Evolutionary conservation across 2,329 filamentous ascomycete species (phyloP), one percentile per base, ranked within the genome.

Genomic region (Xylaria sp.): DNA sequence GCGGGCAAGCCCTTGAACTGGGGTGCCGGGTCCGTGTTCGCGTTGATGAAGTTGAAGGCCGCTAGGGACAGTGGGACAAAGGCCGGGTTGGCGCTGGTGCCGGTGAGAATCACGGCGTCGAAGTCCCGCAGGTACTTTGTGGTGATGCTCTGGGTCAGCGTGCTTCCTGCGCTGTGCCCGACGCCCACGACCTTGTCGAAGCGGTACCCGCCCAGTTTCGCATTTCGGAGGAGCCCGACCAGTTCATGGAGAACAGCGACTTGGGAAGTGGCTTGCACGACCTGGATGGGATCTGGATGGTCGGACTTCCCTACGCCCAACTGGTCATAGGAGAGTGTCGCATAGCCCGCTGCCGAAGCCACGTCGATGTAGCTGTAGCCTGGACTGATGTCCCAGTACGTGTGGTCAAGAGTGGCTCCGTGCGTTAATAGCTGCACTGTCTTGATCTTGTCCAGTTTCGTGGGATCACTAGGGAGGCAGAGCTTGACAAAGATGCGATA

Each of bases 271-370:
- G 76, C 76, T 71, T 83, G 81, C 31, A 83, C 79, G 54, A 76
- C 74, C 50, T 80, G 74, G 55, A 81, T 73, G 12, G 80, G 77
- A 65, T 83, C 81, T 7, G 81, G 79, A 58, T 81, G 80, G 54
- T 76, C 74, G 28, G 80, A 82, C 9, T 66, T 67, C 1, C 81
- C 82, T 1, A 77, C 76, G 37, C 81, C 82, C 10, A 84, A 78
- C 59, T 82, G 81, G 72, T 83, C 81, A 74, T 82, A 83, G 63
- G 77, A 78, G 75, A 83, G 79, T 1, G 81, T 81, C 2, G 80
- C 78, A 72, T 81, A 81, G 65, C 79, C 79, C 39, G 77, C 71
- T 46, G 74, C 74, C 3, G 80, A 78, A 2, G 82, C 82, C n/a
- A 78, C 76, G 67, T 82, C 81, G 23, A 82, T 77, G 66, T 82